Base-by-base conservation (phyloP, 176 grass and related monocot genomes). In the Tillandsia leiboldiana region DNA sequence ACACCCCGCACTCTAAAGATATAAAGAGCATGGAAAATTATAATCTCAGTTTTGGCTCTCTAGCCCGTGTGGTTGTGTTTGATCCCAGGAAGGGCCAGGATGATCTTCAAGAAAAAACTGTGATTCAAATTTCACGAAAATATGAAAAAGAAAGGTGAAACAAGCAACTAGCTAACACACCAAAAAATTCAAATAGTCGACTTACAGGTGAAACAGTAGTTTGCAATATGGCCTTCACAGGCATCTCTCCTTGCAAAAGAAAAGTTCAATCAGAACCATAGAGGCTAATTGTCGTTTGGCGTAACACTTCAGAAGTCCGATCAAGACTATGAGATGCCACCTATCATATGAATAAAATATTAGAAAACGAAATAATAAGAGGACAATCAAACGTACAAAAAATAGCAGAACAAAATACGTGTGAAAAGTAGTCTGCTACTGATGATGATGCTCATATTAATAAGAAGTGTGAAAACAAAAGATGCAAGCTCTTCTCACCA, bases 271-370 rank as follows among this genome's bases (percentile, higher is more conserved):
- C 87, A 57, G 79, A 70, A 50, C 76, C 82, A 78, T 84, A 90
- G 67, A 86, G 57, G 51, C 78, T 83, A 73, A 90, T 76, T 0
- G 90, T 99, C 14, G 95, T 94, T 79, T 99, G 90, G 64, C 95
- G 82, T 71, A 99, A 87, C 53, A 99, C 90, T 86, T 99, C 95
- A 62, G 95, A 94, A 75, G 84, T 90, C 51, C 84, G 72, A 63
- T 94, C 95, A 75, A 99, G 90, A 59, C 87, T 92, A 84, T 99
- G 95, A 66, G 95, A 99, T 71, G 90, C 95, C 82, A 99, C 84
- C 95, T 96, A 83, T 78, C 17, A 68, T 22, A 77, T 72, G n/a
- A 74, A 75, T 69, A 61, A 75, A 13, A 71, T 11, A 64, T 11
- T 27, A 68, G 11, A 24, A 1, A 13, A 75, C 12, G 9, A 66